Evolutionary conservation across 306 rosid genomes (phyloP).

Genomic region (Casuarina glauca): DNA sequence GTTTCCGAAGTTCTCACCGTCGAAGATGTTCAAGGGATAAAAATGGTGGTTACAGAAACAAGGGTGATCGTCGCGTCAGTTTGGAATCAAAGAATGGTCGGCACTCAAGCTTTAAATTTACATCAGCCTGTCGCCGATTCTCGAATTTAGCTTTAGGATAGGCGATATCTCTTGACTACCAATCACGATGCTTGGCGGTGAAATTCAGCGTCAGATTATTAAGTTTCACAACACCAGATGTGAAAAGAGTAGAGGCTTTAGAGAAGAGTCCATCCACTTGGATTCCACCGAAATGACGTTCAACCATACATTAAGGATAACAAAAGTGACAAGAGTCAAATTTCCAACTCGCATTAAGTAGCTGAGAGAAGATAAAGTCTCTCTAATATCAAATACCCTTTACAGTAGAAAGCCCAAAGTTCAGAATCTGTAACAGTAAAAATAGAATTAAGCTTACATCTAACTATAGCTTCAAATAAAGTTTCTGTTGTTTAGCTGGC

Average conservation of each 20-base stretch:
- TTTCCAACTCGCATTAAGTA: constrained; percentile 34
- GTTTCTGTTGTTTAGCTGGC: constrained; percentile 46
- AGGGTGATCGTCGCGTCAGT: too few species aligned
- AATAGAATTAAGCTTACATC: constrained; percentile 26
- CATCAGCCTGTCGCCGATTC: too few species aligned
- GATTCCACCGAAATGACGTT: constrained; percentile 3
- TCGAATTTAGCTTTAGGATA: neutral
- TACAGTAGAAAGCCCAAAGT: constrained; percentile 28
- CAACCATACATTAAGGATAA: constrained; percentile 24
- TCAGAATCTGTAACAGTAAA: constrained; percentile 37
- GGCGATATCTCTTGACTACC: neutral
- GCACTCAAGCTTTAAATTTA: too few species aligned
- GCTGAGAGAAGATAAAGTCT: constrained; percentile 23
- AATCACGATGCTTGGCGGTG: neutral
- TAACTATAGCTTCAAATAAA: constrained; percentile 27
- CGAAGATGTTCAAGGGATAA: constrained; percentile 9
- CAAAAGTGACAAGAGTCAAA: constrained; percentile 9
- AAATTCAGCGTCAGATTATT: neutral
- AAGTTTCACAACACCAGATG: neutral
- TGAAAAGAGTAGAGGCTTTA: neutral
- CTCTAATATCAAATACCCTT: constrained; percentile 29
- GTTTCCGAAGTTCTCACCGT: neutral
- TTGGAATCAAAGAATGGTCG: too few species aligned
- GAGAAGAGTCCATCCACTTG: neutral
- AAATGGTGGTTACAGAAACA: too few species aligned